Evolutionary conservation across 768 basidiomycete species (phyloP), one percentile per base, ranked within the genome.

Genomic region (Mycena kentingensis): DNA sequence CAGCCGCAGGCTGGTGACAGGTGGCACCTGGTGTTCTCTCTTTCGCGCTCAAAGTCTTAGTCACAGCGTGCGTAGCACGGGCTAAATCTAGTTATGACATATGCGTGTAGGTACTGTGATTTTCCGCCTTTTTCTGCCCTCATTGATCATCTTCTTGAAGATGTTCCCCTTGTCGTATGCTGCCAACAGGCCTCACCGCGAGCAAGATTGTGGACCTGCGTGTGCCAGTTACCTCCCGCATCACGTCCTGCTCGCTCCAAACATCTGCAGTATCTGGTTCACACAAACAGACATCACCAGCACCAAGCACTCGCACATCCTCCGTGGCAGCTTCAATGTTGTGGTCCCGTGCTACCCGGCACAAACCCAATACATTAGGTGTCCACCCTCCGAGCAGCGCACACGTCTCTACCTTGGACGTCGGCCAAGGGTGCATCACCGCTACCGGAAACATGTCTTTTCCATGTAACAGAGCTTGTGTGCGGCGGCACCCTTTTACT

Each of bases 241-340:
- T 42, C 56, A 52, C 42, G 51, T 57, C 42, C 56, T 51, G 10
- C 38, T 43, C 22, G 47, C 56, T 3, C 51, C 56, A 8, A 49
- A 49, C 56, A 36, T 38, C 18, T 21, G 29, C 4, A 34, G n/a
- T 5, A 34, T 57, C 24, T 38, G 8, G 22, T 32, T 57, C 39
- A 18, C 22, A 16, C 13, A 25, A 12, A 42, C 41, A 11, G 12
- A 19, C 22, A 22, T 19, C 27, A 4, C 34, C 2, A 13, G 36
- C 13, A 5, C 36, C 6, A 19, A 26, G 11, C 32, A 16, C 5
- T 4, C 35, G 31, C 42, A 16, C 29, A n/a, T 18, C 39, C n/a
- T 16, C 21, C 38, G 27, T 10, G 7, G 7, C 22, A 22, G 25
- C 19, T 49, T 57, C 43, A 51, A 53, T 25, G 29, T 35, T 22